These are phyloP conservation scores for Knufia petricola DNA, from an alignment of 2,329 filamentous ascomycete species.

Conservation along the genomic window DNA sequence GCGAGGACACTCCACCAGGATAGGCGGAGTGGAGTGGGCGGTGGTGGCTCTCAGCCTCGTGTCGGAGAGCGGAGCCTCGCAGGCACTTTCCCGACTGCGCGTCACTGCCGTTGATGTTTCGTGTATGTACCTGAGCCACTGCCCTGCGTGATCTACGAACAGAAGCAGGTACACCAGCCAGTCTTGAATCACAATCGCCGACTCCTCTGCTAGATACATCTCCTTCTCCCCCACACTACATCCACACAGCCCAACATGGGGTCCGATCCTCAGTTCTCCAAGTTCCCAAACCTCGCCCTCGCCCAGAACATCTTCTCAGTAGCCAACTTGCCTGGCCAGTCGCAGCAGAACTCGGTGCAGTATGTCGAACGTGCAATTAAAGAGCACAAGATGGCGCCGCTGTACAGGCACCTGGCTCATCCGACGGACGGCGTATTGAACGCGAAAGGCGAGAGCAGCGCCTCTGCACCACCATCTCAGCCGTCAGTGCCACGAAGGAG, in stretches of 20 bases:
- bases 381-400: conserved; percentile 57
- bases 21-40: too few species aligned
- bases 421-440: conserved; percentile 70
- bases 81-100: not conserved
- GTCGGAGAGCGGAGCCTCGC: not conserved
- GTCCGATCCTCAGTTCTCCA: conserved; percentile 56
- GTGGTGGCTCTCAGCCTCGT: too few species aligned
- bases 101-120: not conserved
- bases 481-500: conserved; percentile 43
- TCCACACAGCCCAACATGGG: conserved; percentile 32
- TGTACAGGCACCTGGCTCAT: conserved; percentile 57
- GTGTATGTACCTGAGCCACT: not conserved
- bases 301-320: conserved; percentile 60
- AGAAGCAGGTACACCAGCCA: too few species aligned
- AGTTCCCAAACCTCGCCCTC: conserved; percentile 54
- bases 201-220: too few species aligned
- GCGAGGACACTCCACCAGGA: too few species aligned
- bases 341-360: conserved; percentile 47
- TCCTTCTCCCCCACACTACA: not conserved
- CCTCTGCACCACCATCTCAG: conserved; percentile 37
- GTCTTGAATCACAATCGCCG: too few species aligned
- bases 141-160: too few species aligned
- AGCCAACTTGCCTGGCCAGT: conserved; percentile 45
- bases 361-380: conserved; percentile 54
- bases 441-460: conserved; percentile 54